Conservation (phyloP, 768 basidiomycete genomes). For the Coprinopsis cinerea region DNA sequence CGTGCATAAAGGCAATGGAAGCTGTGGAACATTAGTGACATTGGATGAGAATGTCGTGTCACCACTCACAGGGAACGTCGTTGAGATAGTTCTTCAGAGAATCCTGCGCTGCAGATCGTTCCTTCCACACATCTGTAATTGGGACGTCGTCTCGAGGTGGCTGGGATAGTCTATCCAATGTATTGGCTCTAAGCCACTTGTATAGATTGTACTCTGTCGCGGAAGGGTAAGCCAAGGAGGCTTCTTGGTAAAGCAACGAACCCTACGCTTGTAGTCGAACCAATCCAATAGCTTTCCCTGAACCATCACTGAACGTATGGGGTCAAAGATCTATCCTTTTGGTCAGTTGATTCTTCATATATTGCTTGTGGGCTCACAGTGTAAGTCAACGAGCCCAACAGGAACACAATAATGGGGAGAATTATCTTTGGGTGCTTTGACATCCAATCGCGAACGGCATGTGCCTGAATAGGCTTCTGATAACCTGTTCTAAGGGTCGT, state of each 20-base stretch:
- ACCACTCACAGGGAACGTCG: constrained; percentile 64
- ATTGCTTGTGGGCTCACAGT: constrained; percentile 43
- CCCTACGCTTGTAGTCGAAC: constrained; percentile 71
- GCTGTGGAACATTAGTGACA: constrained; percentile 29
- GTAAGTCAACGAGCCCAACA: constrained; percentile 87
- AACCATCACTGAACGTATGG: constrained; percentile 79
- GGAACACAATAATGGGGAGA: constrained; percentile 74
- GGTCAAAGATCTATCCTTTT: constrained; percentile 75
- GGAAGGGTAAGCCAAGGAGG: neutral
- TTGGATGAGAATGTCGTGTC: neutral
- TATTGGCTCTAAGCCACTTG: constrained; percentile 66
- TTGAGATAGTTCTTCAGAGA: constrained; percentile 64
- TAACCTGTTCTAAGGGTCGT: constrained; percentile 51
- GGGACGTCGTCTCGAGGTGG: constrained; percentile 1
- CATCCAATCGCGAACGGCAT: constrained; percentile 73
- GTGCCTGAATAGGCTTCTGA: constrained; percentile 57
- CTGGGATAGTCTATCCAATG: constrained; percentile 41
- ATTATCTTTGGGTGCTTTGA: constrained; percentile 82
- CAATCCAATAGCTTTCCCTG: constrained; percentile 77
- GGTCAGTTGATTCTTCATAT: neutral
- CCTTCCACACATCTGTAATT: constrained; percentile 66
- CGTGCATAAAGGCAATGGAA: constrained; percentile 75
- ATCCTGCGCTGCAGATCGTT: constrained; percentile 71
- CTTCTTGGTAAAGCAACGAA: neutral
- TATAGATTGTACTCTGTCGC: constrained; percentile 61